Percentiles rank a stretch among this genome's conserved stretches.
These are phyloP conservation scores for Grosmannia huntii DNA, from an alignment of 2,329 filamentous ascomycete genomes.

Conservation along the genomic window DNA sequence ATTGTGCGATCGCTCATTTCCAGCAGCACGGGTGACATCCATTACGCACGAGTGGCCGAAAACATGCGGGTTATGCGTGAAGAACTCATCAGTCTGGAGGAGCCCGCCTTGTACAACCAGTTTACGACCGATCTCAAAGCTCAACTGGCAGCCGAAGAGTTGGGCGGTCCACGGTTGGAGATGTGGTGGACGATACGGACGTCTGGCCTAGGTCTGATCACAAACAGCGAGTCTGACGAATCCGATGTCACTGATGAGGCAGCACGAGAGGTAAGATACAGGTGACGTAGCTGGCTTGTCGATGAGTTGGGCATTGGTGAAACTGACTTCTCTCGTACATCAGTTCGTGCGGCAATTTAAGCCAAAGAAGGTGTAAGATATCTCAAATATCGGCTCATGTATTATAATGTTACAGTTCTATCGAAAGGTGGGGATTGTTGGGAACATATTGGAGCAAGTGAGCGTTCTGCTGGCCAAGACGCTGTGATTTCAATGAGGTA, in stretches of 20 bases:
- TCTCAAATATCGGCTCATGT: not conserved
- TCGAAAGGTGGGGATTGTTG: not conserved
- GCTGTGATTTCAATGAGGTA: not conserved
- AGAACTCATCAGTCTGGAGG: slow-evolving; percentile 62
- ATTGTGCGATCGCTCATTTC: slow-evolving; percentile 59
- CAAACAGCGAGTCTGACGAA: slow-evolving; percentile 44
- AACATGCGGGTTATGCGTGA: slow-evolving; percentile 66
- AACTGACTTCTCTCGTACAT: not conserved
- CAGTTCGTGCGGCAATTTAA: not conserved
- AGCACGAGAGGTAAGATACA: slow-evolving; percentile 42
- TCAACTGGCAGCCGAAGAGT: slow-evolving; percentile 51
- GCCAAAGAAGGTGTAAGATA: not conserved
- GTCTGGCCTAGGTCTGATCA: slow-evolving; percentile 60
- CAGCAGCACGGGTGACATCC: slow-evolving; percentile 61
- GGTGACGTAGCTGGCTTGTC: not conserved
- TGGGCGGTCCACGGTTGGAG: slow-evolving; percentile 67
- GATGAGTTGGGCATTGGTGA: not conserved
- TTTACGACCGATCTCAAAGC: slow-evolving; percentile 61
- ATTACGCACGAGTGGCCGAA: slow-evolving; percentile 65
- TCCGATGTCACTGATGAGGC: slow-evolving; percentile 59
- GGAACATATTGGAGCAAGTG: not conserved
- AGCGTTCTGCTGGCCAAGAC: not conserved
- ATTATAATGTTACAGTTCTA: not conserved
- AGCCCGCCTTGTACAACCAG: slow-evolving; percentile 63
- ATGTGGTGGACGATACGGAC: slow-evolving; percentile 68